These are phyloP conservation scores for Neocallimastix lanati DNA, from an alignment of 192 early-diverging fungal genomes.

Conservation along the genomic window DNA sequence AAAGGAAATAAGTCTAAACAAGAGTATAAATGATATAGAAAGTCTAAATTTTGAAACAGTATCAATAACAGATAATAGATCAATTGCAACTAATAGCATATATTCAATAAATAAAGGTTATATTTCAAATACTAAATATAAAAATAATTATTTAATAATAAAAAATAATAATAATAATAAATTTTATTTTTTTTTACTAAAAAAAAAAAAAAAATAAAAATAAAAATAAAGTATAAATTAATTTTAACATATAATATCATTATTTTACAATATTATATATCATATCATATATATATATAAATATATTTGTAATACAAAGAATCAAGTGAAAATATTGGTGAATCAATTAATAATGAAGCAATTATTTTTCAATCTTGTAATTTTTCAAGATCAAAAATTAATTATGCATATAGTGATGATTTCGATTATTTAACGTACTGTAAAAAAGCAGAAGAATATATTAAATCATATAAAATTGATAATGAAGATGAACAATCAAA, in stretches of 20 bases:
- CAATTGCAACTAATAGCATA: neutral
- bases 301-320: no score
- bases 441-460: neutral
- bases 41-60: neutral
- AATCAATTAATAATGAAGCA: neutral
- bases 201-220: no score
- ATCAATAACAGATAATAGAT: neutral
- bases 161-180: no score
- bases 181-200: no score
- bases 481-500: neutral
- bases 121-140: no score
- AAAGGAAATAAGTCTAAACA: neutral
- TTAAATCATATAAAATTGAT: neutral
- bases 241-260: no score
- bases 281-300: no score
- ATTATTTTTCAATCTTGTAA: neutral
- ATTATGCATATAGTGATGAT: neutral
- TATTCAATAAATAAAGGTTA: neutral
- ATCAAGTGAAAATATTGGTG: no score
- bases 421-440: neutral
- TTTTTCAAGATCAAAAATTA: neutral
- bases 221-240: no score
- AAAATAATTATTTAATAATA: no score
- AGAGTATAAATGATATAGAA: neutral
- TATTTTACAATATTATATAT: no score